Evolutionary conservation across 139 green algal species (phyloP), one percentile per base, ranked within the genome.

Genomic region (Picocystis salinarum): DNA sequence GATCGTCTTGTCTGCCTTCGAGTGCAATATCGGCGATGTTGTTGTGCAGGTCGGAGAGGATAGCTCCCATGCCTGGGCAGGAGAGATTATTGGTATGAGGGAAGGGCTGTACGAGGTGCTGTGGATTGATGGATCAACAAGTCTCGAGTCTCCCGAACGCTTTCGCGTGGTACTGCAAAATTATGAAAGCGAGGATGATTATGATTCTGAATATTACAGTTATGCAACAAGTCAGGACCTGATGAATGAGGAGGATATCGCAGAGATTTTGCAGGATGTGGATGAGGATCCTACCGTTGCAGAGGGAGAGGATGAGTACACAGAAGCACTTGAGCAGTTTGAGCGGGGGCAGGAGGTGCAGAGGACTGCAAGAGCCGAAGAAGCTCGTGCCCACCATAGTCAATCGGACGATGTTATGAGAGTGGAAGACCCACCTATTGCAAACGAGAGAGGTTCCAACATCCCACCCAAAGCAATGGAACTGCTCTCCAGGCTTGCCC

Each of bases 51-150:
- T n/a, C n/a, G n/a, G n/a, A n/a, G n/a, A n/a, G n/a, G 5, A 11
- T 29, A 31, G 53, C 12, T 6, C 12, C 23, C 24, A 42, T 3
- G 40, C 39, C 23, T 64, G 42, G 42, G 48, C 66, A 17, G 61
- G 61, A 20, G 55, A 70, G 46, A 47, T 70, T 23, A 40, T 34
- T 28, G 61, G 22, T 10, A 33, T 62, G 9, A 6, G 40, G 5
- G 27, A 58, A 28, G 61, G 61, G 2, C 31, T 34, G 1, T 10
- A 66, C 2, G 28, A 46, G 2, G 56, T 70, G 1, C 24, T 39
- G 29, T 70, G 61, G 61, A 56, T 50, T 7, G 57, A 70, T 24
- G 61, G 57, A 11, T 26, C 13, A 6, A 19, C 42, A 0, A 46
- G 39, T 13, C 20, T 28, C 31, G 52, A 60, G 24, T 39, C 7